Evolutionary conservation across 2,329 filamentous ascomycete species (phyloP), one percentile per base, ranked within the genome.

Genomic region (Phialocephala subalpina): DNA sequence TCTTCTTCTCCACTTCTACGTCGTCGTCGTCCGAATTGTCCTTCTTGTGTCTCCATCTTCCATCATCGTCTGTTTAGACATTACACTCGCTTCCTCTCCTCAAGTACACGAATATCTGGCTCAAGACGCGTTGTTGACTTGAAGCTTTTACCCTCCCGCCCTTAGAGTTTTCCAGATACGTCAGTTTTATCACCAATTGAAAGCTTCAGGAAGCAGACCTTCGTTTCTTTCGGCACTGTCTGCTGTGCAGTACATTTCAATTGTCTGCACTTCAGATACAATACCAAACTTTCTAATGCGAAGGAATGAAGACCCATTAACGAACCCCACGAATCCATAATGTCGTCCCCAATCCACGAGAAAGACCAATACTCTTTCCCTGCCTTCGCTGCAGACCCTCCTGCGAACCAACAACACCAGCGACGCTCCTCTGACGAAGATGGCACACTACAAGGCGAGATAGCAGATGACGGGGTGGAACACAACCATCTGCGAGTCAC

Each of bases 401-500:
- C 56, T 33, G 47, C 56, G 33, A 64, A 33, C 42, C 49, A 42
- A 47, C 38, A 61, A 20, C 33, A 58, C 45, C 67, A 70, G 3
- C 67, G 68, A 53, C 69, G 72, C 1, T 76, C 72, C 12, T 77
- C 75, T 9, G 75, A 76, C 38, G 75, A 75, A 58, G 75, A 77
- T 71, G 74, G 74, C 22, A 76, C 74, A 38, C 57, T 77, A 29
- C 70, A 70, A 57, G 73, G 66, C 40, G 71, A 75, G 33, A 42
- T 61, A 16, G 25, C 60, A 18, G 69, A 73, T 18, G 70, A 73
- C 11, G 64, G 64, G 18, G 63, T 71, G 8, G 73, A 81, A 55
- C 74, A 76, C 60, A 82, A 80, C 52, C 81, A 83, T 65, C 77
- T 87, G 47, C 82, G 80, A 9, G 80, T 85, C 25, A 78, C 83